These are phyloP conservation scores for Spiraea crenata DNA, from an alignment of 331 rosid species.

Conservation along the genomic window DNA sequence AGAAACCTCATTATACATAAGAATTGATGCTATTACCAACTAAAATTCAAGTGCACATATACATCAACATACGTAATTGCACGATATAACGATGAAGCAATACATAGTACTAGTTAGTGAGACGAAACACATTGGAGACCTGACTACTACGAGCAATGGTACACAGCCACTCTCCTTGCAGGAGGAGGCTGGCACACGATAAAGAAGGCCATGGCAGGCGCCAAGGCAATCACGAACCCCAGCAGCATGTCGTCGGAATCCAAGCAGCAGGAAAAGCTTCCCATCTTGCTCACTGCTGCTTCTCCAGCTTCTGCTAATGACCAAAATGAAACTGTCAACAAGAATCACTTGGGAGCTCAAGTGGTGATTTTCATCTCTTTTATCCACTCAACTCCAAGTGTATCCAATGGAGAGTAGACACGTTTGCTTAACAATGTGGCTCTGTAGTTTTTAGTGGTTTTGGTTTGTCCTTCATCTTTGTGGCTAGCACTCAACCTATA, in stretches of 20 bases:
- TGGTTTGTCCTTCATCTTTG: background rate
- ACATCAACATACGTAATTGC: too few relatives aligned
- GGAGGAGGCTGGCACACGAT: constrained; percentile 30
- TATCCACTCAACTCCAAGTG: background rate
- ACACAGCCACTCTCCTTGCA: constrained; percentile 29
- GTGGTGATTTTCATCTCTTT: background rate
- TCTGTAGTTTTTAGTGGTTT: constrained; percentile 1
- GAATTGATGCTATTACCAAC: background rate
- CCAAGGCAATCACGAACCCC: constrained; percentile 32
- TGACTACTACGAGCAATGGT: constrained; percentile 31
- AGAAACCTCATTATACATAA: background rate
- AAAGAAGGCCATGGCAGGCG: constrained; percentile 40
- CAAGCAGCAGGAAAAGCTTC: constrained; percentile 6
- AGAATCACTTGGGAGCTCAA: background rate
- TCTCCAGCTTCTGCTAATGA: background rate
- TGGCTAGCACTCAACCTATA: background rate
- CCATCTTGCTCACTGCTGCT: constrained; percentile 16
- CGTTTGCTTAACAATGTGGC: background rate
- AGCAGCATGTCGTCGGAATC: constrained; percentile 14
- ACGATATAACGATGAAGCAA: too few relatives aligned
- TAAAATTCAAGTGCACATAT: too few relatives aligned
- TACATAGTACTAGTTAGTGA: background rate
- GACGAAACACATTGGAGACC: background rate
- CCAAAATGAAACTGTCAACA: background rate
- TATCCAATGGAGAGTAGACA: constrained; percentile 1